phyloP scores from a whole-genome alignment of 2,329 filamentous ascomycete genomes.

The Ophiosphaerella narmari region DNA sequence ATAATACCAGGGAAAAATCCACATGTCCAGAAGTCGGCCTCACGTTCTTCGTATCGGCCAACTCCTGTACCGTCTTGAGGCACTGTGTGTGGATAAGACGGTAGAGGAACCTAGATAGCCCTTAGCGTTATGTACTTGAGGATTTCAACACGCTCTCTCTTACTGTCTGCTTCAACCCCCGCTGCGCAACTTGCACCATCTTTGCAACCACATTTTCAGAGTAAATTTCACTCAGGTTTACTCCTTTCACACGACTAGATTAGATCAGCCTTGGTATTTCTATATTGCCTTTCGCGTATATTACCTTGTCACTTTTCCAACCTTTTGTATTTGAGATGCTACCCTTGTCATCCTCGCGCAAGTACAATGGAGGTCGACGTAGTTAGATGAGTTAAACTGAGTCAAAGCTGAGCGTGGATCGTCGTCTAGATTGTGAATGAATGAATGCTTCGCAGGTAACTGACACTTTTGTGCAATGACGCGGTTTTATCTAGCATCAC shows the following conservation, averaged over 20 bases:
- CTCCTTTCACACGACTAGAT: constrained; percentile 23
- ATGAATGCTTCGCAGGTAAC: neutral
- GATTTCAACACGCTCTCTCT: neutral
- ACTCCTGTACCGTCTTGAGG: constrained; percentile 29
- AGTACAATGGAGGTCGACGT: too few species aligned
- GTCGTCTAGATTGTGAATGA: too few species aligned
- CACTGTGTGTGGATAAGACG: constrained; percentile 40
- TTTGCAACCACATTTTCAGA: constrained; percentile 39
- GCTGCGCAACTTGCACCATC: constrained; percentile 39
- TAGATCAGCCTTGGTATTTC: neutral
- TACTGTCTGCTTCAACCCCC: constrained; percentile 31
- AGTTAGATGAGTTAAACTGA: too few species aligned
- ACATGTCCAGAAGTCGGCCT: constrained; percentile 45
- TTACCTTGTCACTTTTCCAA: constrained; percentile 11
- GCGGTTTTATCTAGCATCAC: too few species aligned
- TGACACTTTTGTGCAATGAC: too few species aligned
- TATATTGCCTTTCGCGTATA: neutral
- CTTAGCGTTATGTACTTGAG: neutral
- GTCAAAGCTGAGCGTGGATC: too few species aligned
- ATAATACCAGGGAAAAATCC: constrained; percentile 44
- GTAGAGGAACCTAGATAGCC: constrained; percentile 26
- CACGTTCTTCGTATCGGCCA: constrained; percentile 40
- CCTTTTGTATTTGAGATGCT: neutral
- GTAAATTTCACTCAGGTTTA: constrained; percentile 34
- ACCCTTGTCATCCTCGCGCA: too few species aligned